A percentile compares a stretch with the other conserved stretches of the same genome.
phyloP scores from a whole-genome alignment of 306 rosid genomes.

The Trifolium repens region DNA sequence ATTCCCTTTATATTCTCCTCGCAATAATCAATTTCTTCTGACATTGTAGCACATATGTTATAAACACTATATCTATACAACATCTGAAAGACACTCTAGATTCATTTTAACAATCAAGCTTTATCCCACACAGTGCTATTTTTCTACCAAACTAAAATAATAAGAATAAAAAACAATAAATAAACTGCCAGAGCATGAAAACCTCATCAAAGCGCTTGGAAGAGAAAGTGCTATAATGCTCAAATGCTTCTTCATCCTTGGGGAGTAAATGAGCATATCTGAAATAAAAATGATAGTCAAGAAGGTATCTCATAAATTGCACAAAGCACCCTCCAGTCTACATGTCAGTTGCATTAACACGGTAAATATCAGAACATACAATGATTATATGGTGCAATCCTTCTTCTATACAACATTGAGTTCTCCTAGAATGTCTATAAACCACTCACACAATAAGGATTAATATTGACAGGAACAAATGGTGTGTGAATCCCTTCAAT shows the following conservation, averaged over 20 bases:
- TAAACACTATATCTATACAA: too few species aligned
- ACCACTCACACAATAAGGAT: slow-evolving; percentile 6
- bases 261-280: slow-evolving; percentile 95
- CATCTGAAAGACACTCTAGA: too few species aligned
- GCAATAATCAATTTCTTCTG: too few species aligned
- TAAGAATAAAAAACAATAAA: not conserved
- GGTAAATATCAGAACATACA: not conserved
- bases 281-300: slow-evolving; percentile 38
- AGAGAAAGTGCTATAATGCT: slow-evolving; percentile 74
- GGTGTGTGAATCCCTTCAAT: not conserved
- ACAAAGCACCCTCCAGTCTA: slow-evolving; percentile 20
- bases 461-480: slow-evolving; percentile 13
- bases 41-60: too few species aligned
- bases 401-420: not conserved
- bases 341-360: slow-evolving; percentile 26
- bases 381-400: slow-evolving; percentile 24
- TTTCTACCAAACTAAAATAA: not conserved
- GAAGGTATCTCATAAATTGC: slow-evolving; percentile 26
- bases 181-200: slow-evolving; percentile 37
- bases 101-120: slow-evolving; percentile 2
- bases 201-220: slow-evolving; percentile 97
- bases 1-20: too few species aligned
- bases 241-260: slow-evolving; percentile 86
- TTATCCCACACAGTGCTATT: not conserved
- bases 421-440: slow-evolving; percentile 8